Evolutionary conservation across 129 eudicot species (phyloP), one percentile per base, ranked within the genome.

Genomic region (Flaveria linearis): DNA sequence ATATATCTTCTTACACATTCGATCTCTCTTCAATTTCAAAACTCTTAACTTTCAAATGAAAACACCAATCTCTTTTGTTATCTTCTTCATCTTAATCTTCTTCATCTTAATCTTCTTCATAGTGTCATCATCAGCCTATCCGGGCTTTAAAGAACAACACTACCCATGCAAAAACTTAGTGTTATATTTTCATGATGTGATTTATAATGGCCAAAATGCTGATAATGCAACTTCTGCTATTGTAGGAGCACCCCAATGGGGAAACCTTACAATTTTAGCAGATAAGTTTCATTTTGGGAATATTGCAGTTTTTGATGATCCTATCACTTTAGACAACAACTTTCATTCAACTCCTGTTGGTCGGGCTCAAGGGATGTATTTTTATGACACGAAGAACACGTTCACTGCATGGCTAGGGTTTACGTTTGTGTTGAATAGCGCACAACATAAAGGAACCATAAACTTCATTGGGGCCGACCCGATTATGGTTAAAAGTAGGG

Each of bases 271-370:
- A 18, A 82, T 78, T 14, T 20, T 89, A 73, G 87, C 89, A 0
- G 70, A 52, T 10, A 71, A 84, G 3, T 76, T 78, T 57, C 85
- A 89, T 66, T 92, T 92, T 17, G 96, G 96, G 0, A 83, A 87
- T 68, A 7, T 92, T 33, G 89, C 78, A 3, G 91, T 92, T 20
- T 92, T 92, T 69, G 96, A 92, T 26, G 97, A 89, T 28, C 91
- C 91, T 0, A 76, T 87, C 33, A 85, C 88, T 1, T 53, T 85
- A 61, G 88, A 85, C 56, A 85, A 82, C 12, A 85, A 81, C 50
- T 73, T 85, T 56, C 85, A 84, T 76, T 80, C 85, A 1, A 23
- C 22, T 26, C 83, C 82, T 0, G 84, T 89, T 1, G 96, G 92
- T 7, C 84, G 96, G 9, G 92, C 96, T 1, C 92, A 90, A 77